Percentiles rank a stretch among this genome's conserved stretches.
phyloP scores from a whole-genome alignment of 495 filamentous ascomycete genomes.

The Pyrenopolyporus hunteri region DNA sequence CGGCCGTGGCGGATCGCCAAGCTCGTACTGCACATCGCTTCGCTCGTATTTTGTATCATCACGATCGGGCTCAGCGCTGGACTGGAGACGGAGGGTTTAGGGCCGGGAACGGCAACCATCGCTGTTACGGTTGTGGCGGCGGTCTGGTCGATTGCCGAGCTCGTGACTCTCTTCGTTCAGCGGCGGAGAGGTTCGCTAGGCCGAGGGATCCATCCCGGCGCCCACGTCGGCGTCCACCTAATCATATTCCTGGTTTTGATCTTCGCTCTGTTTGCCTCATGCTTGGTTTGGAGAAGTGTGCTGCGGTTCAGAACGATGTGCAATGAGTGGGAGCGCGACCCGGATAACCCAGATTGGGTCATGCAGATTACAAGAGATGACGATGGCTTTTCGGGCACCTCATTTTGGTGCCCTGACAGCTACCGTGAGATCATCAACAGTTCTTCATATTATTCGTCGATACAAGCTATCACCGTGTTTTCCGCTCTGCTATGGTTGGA shows the following conservation, averaged over 20 bases:
- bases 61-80: constrained; percentile 39
- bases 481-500: constrained; percentile 25
- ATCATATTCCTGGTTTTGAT: constrained; percentile 39
- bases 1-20: constrained; percentile 42
- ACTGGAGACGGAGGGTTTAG: not conserved
- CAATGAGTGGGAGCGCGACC: constrained; percentile 23
- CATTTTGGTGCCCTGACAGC: constrained; percentile 13
- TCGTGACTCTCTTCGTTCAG: constrained; percentile 34
- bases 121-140: constrained; percentile 37
- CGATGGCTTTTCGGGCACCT: not conserved
- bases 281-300: constrained; percentile 8
- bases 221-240: constrained; percentile 47
- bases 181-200: constrained; percentile 8
- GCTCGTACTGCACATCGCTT: constrained; percentile 36
- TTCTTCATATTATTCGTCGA: constrained; percentile 4
- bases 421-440: constrained; percentile 9
- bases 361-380: not conserved
- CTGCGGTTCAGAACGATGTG: constrained; percentile 20
- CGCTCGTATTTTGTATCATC: constrained; percentile 32
- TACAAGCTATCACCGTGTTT: constrained; percentile 29
- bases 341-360: constrained; percentile 13
- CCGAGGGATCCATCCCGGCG: constrained; percentile 46
- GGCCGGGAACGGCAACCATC: constrained; percentile 11
- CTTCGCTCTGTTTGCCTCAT: constrained; percentile 23
- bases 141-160: constrained; percentile 41